Conservation (phyloP, 192 early-diverging fungal genomes). For the Coemansia sp. region DNA sequence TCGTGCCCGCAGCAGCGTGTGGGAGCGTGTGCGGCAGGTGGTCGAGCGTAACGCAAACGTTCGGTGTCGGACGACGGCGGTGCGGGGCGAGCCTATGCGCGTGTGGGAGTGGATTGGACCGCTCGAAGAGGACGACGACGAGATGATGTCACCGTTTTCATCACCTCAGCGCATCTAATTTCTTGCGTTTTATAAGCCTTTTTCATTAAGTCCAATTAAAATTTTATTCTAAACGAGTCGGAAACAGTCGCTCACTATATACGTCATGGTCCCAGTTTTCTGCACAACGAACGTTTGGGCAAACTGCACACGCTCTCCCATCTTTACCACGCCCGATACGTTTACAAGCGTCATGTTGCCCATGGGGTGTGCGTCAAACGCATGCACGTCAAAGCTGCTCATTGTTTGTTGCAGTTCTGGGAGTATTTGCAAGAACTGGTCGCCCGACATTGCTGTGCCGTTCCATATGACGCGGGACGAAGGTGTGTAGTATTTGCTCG, state of each 20-base stretch:
- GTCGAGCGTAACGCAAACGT: conserved; percentile 62
- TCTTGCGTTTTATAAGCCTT: neutral
- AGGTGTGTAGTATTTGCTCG: conserved; percentile 33
- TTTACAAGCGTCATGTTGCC: conserved; percentile 8
- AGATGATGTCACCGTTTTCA: neutral
- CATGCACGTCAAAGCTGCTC: conserved; percentile 15
- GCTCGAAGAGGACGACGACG: conserved; percentile 34
- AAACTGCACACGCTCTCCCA: conserved; percentile 27
- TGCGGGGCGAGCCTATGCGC: conserved; percentile 59
- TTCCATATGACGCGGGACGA: conserved; percentile 39
- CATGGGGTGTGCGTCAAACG: conserved; percentile 25
- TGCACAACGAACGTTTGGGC: conserved; percentile 32
- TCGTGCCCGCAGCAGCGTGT: conserved; percentile 49
- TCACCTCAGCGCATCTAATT: conserved; percentile 4
- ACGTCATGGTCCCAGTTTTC: conserved; percentile 13
- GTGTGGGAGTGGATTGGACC: conserved; percentile 67
- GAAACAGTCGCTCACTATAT: conserved; percentile 43
- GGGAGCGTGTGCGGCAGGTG: conserved; percentile 56
- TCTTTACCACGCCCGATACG: conserved; percentile 17
- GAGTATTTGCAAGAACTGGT: conserved; percentile 20
- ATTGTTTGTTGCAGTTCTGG: conserved; percentile 17
- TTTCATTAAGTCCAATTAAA: neutral
- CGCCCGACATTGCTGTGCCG: conserved; percentile 20
- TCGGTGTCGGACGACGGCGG: conserved; percentile 56
- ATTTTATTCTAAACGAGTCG: conserved; percentile 28